Conservation (phyloP, 2,329 filamentous ascomycete genomes). For the Pseudogymnoascus sp. region DNA sequence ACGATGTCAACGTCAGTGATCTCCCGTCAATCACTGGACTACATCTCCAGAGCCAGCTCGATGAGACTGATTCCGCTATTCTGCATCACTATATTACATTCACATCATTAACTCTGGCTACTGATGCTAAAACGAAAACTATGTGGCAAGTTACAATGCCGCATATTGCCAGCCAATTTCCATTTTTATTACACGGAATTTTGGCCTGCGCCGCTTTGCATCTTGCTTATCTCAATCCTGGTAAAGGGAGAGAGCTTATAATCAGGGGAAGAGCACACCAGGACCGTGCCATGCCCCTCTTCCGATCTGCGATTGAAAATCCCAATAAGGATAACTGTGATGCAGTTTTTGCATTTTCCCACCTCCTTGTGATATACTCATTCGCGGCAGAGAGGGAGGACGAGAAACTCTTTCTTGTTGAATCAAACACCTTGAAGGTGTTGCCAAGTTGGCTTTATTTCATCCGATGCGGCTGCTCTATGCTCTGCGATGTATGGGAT, state of each 20-base stretch:
- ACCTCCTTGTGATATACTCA: conserved; percentile 17
- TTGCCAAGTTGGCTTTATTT: conserved; percentile 18
- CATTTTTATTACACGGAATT: conserved; percentile 34
- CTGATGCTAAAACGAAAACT: conserved; percentile 11
- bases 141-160: conserved; percentile 30
- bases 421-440: background rate
- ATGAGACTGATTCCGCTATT: conserved; percentile 13
- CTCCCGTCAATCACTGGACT: background rate
- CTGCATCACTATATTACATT: conserved; percentile 20
- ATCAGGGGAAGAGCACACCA: conserved; percentile 14
- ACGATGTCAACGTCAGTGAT: background rate
- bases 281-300: conserved; percentile 14
- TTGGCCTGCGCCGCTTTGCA: conserved; percentile 29
- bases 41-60: conserved; percentile 3
- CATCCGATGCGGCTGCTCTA: conserved; percentile 15
- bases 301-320: conserved; percentile 13
- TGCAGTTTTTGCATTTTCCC: conserved; percentile 15
- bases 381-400: conserved; percentile 18
- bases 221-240: conserved; percentile 15
- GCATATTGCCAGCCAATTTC: conserved; percentile 27
- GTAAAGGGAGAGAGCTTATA: background rate
- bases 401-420: conserved; percentile 14
- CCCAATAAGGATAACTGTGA: conserved; percentile 13
- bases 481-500: conserved; percentile 17
- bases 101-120: conserved; percentile 18